phyloP scores from a whole-genome alignment of 2,329 filamentous ascomycete genomes.

The Claviceps sp. region DNA sequence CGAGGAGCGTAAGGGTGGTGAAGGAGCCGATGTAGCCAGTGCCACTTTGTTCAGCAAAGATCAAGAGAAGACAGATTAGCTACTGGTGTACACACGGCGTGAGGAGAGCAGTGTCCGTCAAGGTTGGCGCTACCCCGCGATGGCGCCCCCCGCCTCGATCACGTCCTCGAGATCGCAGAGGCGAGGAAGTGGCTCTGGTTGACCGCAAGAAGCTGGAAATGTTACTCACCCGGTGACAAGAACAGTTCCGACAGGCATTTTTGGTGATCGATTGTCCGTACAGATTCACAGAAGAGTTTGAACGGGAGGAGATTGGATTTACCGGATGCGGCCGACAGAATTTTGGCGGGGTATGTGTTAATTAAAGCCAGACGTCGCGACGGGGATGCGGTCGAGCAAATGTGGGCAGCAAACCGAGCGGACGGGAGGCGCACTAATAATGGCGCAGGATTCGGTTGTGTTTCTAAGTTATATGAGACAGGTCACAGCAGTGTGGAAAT shows the following conservation, averaged over 20 bases:
- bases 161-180: background rate
- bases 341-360: constrained; percentile 5
- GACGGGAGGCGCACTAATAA: background rate
- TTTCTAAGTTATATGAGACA: too few relatives aligned
- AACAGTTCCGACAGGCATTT: constrained; percentile 75
- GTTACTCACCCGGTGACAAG: constrained; percentile 69
- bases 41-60: constrained; percentile 39
- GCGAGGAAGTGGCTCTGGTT: background rate
- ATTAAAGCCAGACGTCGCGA: constrained; percentile 1
- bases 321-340: constrained; percentile 2
- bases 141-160: background rate
- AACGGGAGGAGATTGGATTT: constrained; percentile 5
- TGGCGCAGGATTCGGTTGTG: background rate
- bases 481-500: background rate
- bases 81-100: background rate
- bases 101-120: background rate
- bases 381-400: background rate
- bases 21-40: constrained; percentile 99
- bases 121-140: background rate
- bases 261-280: constrained; percentile 9
- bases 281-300: background rate
- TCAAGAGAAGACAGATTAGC: constrained; percentile 11
- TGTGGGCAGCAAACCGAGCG: background rate
- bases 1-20: constrained; percentile 79
- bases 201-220: background rate